phyloP scores from a whole-genome alignment of 148 eudicot species.

The Rhododendron simsii region DNA sequence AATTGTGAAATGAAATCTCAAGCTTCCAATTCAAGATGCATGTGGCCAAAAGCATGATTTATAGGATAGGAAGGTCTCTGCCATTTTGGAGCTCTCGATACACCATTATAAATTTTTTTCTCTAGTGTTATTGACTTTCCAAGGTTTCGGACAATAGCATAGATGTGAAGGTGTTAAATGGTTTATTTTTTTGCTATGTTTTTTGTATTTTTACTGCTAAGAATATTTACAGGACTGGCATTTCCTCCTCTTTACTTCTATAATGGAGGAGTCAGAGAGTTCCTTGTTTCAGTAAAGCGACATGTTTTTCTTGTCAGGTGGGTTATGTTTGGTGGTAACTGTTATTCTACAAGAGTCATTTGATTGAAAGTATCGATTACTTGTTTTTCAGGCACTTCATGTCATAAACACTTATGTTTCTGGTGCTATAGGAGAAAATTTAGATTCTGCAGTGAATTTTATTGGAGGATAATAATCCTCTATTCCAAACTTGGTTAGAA shows the following conservation, averaged over 20 bases:
- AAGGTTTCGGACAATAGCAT: too few relatives aligned
- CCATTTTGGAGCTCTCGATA: too few relatives aligned
- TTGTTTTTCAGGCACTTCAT: background rate
- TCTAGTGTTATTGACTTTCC: too few relatives aligned
- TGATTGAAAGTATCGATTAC: background rate
- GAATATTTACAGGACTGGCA: too few relatives aligned
- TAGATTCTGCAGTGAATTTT: background rate
- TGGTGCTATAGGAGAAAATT: background rate
- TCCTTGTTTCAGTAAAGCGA: slow-evolving; percentile 80
- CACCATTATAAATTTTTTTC: too few relatives aligned
- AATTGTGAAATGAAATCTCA: too few relatives aligned
- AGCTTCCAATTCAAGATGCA: too few relatives aligned
- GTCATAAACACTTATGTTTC: background rate
- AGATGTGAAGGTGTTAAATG: too few relatives aligned
- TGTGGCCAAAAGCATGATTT: too few relatives aligned
- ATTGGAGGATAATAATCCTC: background rate
- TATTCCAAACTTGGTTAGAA: background rate
- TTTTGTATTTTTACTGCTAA: too few relatives aligned
- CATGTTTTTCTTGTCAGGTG: slow-evolving; percentile 80
- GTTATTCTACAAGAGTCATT: background rate
- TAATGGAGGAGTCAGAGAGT: slow-evolving; percentile 90
- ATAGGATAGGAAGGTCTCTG: too few relatives aligned
- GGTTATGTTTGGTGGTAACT: background rate
- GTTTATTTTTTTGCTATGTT: too few relatives aligned
- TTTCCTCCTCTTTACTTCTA: slow-evolving; percentile 86